These are phyloP conservation scores for Podospora pseudopauciseta DNA, from an alignment of 495 filamentous ascomycete species.

Conservation along the genomic window DNA sequence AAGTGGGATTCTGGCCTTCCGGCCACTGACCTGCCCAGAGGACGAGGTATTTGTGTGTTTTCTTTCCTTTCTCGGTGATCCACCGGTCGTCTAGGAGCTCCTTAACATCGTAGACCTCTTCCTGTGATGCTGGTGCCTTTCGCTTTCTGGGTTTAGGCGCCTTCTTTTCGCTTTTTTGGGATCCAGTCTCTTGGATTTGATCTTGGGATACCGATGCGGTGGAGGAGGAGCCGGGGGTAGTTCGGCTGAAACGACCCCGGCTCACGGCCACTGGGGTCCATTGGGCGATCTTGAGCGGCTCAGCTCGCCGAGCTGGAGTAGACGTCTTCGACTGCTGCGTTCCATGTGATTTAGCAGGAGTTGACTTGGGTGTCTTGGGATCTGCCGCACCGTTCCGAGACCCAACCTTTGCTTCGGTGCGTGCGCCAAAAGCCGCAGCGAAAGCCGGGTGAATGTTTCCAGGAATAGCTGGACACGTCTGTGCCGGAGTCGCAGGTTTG, in stretches of 20 bases:
- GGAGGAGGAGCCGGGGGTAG: neutral
- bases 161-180: slow-evolving; percentile 11
- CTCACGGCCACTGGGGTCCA: neutral
- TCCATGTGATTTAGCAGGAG: neutral
- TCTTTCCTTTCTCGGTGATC: slow-evolving; percentile 20
- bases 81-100: slow-evolving; percentile 35
- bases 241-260: neutral
- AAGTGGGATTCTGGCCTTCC: slow-evolving; percentile 42
- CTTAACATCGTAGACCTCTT: slow-evolving; percentile 37
- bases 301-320: neutral
- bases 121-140: slow-evolving; percentile 1
- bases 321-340: neutral
- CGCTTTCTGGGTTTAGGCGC: neutral
- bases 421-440: neutral
- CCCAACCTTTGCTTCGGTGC: neutral
- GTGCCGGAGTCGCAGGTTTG: neutral
- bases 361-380: neutral
- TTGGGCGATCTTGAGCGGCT: neutral
- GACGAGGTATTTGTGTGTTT: slow-evolving; percentile 40
- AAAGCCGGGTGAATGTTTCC: neutral
- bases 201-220: neutral
- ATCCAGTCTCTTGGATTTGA: neutral
- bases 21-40: slow-evolving; percentile 50
- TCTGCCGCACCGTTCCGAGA: neutral
- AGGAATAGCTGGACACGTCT: neutral